Base-by-base conservation (phyloP, 352 stramenopile genomes). In the Globisporangium cylindrosporum region DNA sequence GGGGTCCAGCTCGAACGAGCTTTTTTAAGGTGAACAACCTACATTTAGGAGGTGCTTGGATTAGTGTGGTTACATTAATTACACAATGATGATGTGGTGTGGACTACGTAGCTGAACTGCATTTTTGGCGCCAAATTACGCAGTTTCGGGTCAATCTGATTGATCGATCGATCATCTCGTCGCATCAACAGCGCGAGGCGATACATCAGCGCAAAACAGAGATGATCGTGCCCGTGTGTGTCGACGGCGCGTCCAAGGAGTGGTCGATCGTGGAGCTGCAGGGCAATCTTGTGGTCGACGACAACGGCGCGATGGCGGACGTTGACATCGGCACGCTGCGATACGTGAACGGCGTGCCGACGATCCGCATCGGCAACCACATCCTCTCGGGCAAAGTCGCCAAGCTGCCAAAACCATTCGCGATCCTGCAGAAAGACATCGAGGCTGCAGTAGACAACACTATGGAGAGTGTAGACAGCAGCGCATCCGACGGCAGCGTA, bases 261-360 rank as follows among this genome's bases (percentile, higher is more conserved):
- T 96, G 89, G 89, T 93, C 81, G 69, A 65, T 96, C 51, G 72
- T 96, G 32, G 89, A 96, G 76, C 82, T 96, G 34, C 89, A 96
- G 63, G 89, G 88, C 22, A 76, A 94, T 41, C 57, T 96, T 3
- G 70, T 96, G 15, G 54, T 66, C 3, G 75, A 83, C 27, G 76
- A 78, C 12, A 57, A 54, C 27, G 49, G 64, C 46, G 69, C 59
- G 1, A 75, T 93, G 66, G 64, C 69, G 22, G 67, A 70, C 59
- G 61, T 89, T 4, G 73, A 89, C 3, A 79, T 96, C 38, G 89
- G 89, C 24, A 80, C 78, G 65, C 74, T 96, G 43, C 81, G 87
- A 48, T 93, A 88, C 62, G 60, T 70, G 15, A 72, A 88, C 57
- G 85, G 82, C 46, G 82, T 87, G 38, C 82, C 89, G 3, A 94